These are phyloP conservation scores for Narthecium ossifragum DNA, from an alignment of 106 monocot genomes.

Conservation along the genomic window DNA sequence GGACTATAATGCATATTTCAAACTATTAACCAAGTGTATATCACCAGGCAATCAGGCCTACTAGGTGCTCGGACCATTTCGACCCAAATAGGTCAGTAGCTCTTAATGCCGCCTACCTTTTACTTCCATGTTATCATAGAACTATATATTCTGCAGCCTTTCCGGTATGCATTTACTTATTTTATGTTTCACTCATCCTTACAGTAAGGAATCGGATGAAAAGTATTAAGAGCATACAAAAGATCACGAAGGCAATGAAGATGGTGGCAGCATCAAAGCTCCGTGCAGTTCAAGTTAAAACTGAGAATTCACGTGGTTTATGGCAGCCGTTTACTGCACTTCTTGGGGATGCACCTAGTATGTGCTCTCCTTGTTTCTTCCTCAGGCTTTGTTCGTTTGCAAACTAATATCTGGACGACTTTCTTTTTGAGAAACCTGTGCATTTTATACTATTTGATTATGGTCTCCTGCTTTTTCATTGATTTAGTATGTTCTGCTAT, in stretches of 20 bases:
- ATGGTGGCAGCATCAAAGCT: constrained; percentile 98
- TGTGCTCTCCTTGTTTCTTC: neutral
- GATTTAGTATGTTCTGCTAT: neutral
- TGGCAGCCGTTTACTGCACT: constrained; percentile 96
- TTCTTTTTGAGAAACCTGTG: neutral
- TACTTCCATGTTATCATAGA: neutral
- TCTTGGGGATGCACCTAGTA: constrained; percentile 83
- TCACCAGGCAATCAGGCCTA: constrained; percentile 48
- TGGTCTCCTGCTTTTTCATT: neutral
- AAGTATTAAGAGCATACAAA: constrained; percentile 94
- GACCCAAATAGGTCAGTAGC: constrained; percentile 73
- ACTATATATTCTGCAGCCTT: neutral
- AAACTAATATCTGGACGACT: neutral
- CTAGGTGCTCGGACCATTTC: constrained; percentile 76
- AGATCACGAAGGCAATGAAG: constrained; percentile 99
- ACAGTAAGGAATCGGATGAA: constrained; percentile 94
- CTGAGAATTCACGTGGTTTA: constrained; percentile 83
- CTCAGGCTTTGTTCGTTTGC: neutral
- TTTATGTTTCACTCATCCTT: constrained; percentile 4
- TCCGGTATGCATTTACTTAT: neutral
- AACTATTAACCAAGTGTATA: constrained; percentile 2
- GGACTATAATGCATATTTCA: neutral
- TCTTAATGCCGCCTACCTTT: neutral
- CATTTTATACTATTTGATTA: neutral
- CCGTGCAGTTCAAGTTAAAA: constrained; percentile 68